Conservation (phyloP, 2,329 filamentous ascomycete genomes). For the Penicillium sclerotiorum region DNA sequence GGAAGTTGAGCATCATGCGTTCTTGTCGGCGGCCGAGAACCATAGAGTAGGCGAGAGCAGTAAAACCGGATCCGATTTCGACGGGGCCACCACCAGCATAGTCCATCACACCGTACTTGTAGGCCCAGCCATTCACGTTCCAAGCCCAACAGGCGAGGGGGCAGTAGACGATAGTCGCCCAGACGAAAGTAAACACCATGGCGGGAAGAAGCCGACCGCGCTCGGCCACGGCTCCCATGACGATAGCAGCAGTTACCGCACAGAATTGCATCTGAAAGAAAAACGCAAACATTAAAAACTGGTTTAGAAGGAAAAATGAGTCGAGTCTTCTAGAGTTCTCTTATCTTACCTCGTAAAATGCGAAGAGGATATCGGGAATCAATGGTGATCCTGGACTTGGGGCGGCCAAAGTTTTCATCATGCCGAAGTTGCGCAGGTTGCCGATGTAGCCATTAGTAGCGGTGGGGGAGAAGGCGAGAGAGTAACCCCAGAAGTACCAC, state of each 20-base stretch:
- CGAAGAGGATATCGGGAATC: conserved; percentile 86
- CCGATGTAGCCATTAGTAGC: conserved; percentile 91
- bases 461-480: conserved; percentile 81
- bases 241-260: conserved; percentile 85
- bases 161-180: conserved; percentile 97
- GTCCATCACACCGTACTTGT: conserved; percentile 87
- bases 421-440: conserved; percentile 82
- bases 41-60: conserved; percentile 92
- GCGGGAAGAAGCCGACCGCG: conserved; percentile 88
- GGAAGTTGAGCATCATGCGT: conserved; percentile 99
- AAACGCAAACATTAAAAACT: background rate
- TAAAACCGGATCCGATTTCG: conserved; percentile 93
- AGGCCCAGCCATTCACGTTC: conserved; percentile 93
- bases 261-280: conserved; percentile 86
- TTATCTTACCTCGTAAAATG: conserved; percentile 78
- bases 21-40: conserved; percentile 94
- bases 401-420: conserved; percentile 77
- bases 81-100: conserved; percentile 96
- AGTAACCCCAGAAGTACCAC: conserved; percentile 99
- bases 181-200: conserved; percentile 95
- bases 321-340: background rate
- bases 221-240: conserved; percentile 90
- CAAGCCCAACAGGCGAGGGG: conserved; percentile 95
- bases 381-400: conserved; percentile 89
- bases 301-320: too few relatives aligned